Evolutionary conservation across 2,329 filamentous ascomycete species (phyloP).

Genomic region (Aspergillus fijiensis): DNA sequence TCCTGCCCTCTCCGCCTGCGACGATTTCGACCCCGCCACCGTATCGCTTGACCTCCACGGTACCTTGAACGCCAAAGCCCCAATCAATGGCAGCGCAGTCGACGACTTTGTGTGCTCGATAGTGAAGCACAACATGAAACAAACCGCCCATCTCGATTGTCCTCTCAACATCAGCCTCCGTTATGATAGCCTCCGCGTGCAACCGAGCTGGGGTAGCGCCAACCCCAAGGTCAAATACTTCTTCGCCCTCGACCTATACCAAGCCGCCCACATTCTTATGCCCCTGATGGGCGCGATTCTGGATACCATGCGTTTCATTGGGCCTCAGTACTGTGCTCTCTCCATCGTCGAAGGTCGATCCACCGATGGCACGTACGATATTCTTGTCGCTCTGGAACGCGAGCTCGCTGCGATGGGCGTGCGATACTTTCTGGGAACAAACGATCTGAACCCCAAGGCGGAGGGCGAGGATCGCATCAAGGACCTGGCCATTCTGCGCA

Average conservation of each 20-base stretch:
- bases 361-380: conserved; percentile 2
- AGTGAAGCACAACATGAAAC: background rate
- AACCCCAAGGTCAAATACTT: conserved; percentile 2
- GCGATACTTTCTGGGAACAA: background rate
- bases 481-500: conserved; percentile 1
- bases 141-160: background rate
- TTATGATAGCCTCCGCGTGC: background rate
- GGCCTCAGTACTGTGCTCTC: background rate
- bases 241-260: conserved; percentile 1
- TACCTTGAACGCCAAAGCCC: background rate
- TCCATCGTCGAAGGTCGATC: conserved; percentile 3
- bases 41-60: background rate
- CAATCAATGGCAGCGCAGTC: conserved; percentile 3
- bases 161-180: background rate
- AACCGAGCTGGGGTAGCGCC: background rate
- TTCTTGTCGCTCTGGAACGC: background rate
- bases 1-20: conserved; percentile 1
- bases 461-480: conserved; percentile 1
- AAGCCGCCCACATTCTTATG: background rate
- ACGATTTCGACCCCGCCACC: background rate
- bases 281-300: conserved; percentile 1
- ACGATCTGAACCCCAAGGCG: background rate
- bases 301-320: conserved; percentile 1
- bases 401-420: conserved; percentile 3
- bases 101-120: conserved; percentile 3